Evolutionary conservation across 805 yeast genomes (phyloP), one percentile per base, ranked within the genome.

Genomic region (Candida xyloterini): DNA sequence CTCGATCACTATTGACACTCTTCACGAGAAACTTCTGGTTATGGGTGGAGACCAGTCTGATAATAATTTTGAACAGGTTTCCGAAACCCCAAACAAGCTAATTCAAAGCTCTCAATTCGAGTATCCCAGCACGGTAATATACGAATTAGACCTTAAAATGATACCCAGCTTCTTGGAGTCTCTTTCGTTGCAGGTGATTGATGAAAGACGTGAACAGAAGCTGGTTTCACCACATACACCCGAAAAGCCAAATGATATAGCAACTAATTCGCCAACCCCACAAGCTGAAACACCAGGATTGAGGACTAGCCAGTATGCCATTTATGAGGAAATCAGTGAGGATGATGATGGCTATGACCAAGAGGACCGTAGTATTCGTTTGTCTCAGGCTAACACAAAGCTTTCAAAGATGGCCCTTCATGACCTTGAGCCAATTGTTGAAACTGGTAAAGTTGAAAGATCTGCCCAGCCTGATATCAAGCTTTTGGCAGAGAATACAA

Each of bases 11-110:
- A 81, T 78, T 38, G 61, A 84, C 40, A 68, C 81, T 34, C 75
- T 71, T 18, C 77, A 76, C 45, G 78, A 86, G 54, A 85, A 81
- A 62, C 56, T 91, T 25, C 57, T 90, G 10, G 76, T 91, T 11
- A 81, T 95, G 85, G 99, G 99, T 30, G 98, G 99, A 43, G 95
- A 88, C 61, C 75, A 79, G 50, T 74, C 78, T 47, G 91, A 85
- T 42, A 78, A 76, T 39, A 72, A 76, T 52, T 55, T 57, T 32
- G 27, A 42, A 5, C 47, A 47, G 27, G 51, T 56, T 8, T 44
- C 51, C 8, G 57, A 52, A 30, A 42, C 51, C 5, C 33, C 45
- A 22, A 49, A 48, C 34, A 36, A 46, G 7, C 36, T 40, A 3
- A 50, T 63, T 21, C 61, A 61, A 43, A 63, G 55, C 21, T 45